These are phyloP conservation scores for Calonectria fujianensis DNA, from an alignment of 2,329 filamentous ascomycete genomes.

Conservation along the genomic window DNA sequence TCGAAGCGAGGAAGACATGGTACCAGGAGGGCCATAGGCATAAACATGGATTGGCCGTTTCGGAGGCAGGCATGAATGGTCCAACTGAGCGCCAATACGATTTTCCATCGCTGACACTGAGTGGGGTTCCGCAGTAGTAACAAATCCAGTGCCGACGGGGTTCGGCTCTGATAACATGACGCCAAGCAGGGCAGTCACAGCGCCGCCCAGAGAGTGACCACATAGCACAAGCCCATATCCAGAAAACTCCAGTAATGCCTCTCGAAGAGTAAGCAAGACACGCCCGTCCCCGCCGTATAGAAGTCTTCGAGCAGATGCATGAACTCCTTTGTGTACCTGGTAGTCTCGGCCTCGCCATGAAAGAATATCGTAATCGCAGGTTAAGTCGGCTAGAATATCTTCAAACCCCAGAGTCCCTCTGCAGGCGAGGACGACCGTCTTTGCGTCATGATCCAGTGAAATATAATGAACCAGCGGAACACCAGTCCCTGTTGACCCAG, in stretches of 20 bases:
- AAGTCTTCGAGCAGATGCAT: conserved; percentile 81
- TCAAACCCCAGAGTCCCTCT: conserved; percentile 84
- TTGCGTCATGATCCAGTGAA: conserved; percentile 81
- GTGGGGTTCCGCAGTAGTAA: conserved; percentile 74
- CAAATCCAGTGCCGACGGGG: conserved; percentile 73
- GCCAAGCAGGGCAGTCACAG: conserved; percentile 81
- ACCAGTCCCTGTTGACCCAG: conserved; percentile 78
- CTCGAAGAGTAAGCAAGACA: conserved; percentile 79
- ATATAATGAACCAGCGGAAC: conserved; percentile 85
- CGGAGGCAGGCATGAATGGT: conserved; percentile 74
- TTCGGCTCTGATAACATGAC: conserved; percentile 82
- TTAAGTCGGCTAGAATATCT: conserved; percentile 83
- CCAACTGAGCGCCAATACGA: conserved; percentile 50
- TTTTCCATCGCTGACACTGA: conserved; percentile 60
- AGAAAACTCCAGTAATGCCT: conserved; percentile 78
- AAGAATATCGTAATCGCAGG: conserved; percentile 82
- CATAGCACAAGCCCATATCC: conserved; percentile 83
- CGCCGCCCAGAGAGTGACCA: conserved; percentile 81
- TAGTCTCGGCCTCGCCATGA: conserved; percentile 78
- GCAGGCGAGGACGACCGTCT: conserved; percentile 83
- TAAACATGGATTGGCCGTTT: conserved; percentile 86
- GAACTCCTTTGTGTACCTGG: conserved; percentile 84
- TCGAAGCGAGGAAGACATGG: conserved; percentile 81
- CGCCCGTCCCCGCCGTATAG: conserved; percentile 80
- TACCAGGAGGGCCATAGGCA: conserved; percentile 84